These are phyloP conservation scores for Beauveria varroae DNA, from an alignment of 2,329 filamentous ascomycete genomes.

Conservation along the genomic window DNA sequence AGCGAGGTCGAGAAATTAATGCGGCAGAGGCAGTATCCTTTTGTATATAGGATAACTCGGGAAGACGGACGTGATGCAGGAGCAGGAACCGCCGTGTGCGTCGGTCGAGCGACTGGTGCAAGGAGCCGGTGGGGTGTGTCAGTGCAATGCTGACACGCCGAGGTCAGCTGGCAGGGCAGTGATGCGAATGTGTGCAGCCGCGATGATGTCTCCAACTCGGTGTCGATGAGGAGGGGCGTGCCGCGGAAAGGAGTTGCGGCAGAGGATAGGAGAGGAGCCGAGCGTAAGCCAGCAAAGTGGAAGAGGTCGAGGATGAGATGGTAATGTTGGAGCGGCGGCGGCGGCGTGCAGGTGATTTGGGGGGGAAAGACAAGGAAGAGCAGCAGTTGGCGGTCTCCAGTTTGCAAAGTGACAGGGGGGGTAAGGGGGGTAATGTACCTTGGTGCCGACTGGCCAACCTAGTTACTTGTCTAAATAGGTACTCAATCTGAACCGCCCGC, in stretches of 20 bases:
- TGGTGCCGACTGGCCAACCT: too few relatives aligned
- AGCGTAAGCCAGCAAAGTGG: not conserved
- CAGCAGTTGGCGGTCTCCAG: conserved; percentile 11
- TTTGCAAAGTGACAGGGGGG: not conserved
- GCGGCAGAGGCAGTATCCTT: not conserved
- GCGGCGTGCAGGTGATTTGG: not conserved
- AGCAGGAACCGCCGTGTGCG: not conserved
- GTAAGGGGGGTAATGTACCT: not conserved
- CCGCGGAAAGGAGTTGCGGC: not conserved
- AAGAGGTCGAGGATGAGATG: conserved; percentile 7
- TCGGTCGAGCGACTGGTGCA: conserved; percentile 1
- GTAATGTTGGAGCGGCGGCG: conserved; percentile 4
- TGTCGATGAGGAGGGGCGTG: not conserved
- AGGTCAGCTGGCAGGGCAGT: not conserved
- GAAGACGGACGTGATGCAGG: not conserved
- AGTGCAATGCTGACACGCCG: not conserved
- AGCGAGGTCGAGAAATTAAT: not conserved
- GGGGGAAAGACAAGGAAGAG: not conserved
- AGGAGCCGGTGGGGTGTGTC: conserved; percentile 1
- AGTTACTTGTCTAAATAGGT: too few relatives aligned
- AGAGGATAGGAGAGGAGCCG: not conserved
- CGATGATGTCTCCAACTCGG: not conserved
- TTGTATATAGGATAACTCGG: not conserved
- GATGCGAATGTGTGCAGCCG: not conserved
- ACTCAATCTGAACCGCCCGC: conserved; percentile 7